Evolutionary conservation across 345 rosid genomes (phyloP), one percentile per base, ranked within the genome.

Genomic region (Durio zibethinus): DNA sequence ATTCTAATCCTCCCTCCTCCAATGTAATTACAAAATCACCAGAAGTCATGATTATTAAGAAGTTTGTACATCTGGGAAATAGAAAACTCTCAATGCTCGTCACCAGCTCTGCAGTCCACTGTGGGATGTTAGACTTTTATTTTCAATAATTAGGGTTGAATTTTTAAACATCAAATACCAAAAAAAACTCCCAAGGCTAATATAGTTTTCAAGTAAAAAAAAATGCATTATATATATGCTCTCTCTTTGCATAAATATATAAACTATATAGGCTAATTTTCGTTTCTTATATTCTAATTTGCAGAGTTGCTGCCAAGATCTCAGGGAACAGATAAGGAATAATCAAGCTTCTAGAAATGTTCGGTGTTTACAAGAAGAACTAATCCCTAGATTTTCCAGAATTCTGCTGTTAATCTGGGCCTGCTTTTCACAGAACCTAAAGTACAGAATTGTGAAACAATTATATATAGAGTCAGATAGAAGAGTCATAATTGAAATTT

Each of bases 341-440:
- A n/a, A 40, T 74, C 45, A 74, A 74, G 36, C 38, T 74, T 36
- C 53, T 59, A 59, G 6, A 74, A 14, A 74, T 74, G 77, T 16
- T 42, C 18, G 53, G 54, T 1, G 77, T 53, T 8, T 59, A 57
- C 20, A 73, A n/a, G 14, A 57, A 57, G 35, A 38, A 72, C 6
- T 68, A 38, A n/a, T n/a, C 2, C 18, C 16, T 1, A 1, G 7
- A 18, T 20, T 15, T n/a, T 2, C 27, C 27, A 25, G 33, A 57
- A 57, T 57, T 57, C 33, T 57, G 62, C 33, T 57, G 16, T 10
- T 57, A 11, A 21, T 21, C 10, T 9, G 14, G 1, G 29, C 29
- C 10, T 48, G 53, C n/a, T 48, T 14, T 48, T 5, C 1, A 35
- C 7, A 2, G n/a, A 14, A 2, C n/a, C 7, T 16, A 2, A 10